Evolutionary conservation across 75 land plant genomes (phyloP).

Genomic region (Selaginella moellendorffii): DNA sequence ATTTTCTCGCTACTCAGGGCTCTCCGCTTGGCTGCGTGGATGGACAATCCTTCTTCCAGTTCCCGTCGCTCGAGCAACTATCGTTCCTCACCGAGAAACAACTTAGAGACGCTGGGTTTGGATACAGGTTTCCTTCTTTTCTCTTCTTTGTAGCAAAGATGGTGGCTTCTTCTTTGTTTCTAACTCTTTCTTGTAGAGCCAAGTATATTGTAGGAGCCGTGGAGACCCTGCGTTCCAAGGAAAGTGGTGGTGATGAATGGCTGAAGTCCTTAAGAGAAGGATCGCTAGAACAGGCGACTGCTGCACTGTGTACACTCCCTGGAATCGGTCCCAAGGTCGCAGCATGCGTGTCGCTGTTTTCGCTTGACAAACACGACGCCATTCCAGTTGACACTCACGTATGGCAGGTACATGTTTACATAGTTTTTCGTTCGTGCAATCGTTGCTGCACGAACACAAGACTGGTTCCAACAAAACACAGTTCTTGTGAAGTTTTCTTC

Average conservation of each 20-base stretch:
- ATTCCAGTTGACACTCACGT: conserved; percentile 99
- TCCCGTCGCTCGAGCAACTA: conserved; percentile 61
- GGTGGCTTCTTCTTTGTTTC: too few species aligned
- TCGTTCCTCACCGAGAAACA: conserved; percentile 38
- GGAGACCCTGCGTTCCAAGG: conserved; percentile 48
- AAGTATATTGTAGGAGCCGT: conserved; percentile 78
- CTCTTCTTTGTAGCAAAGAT: too few species aligned
- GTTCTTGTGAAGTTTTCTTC: too few species aligned
- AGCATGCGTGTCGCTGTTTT: conserved; percentile 92
- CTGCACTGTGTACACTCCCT: conserved; percentile 58
- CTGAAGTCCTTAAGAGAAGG: conserved; percentile 46
- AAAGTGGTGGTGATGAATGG: conserved; percentile 70
- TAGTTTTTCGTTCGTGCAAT: neutral
- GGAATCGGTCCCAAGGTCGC: conserved; percentile 77
- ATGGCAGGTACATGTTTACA: conserved; percentile 50
- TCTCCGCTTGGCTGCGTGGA: conserved; percentile 46
- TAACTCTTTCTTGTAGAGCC: too few species aligned
- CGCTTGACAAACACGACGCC: conserved; percentile 87
- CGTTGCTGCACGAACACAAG: too few species aligned
- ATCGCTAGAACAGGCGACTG: conserved; percentile 49
- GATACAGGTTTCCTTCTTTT: too few species aligned
- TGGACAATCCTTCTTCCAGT: conserved; percentile 55
- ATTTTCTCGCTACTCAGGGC: conserved; percentile 49
- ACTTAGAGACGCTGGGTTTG: conserved; percentile 75
- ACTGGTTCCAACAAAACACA: too few species aligned